Percentiles rank a stretch among this genome's conserved stretches.
Evolutionary conservation across 1,284 basidiomycete genomes (phyloP).

Genomic region (Ceratobasidium sp.): DNA sequence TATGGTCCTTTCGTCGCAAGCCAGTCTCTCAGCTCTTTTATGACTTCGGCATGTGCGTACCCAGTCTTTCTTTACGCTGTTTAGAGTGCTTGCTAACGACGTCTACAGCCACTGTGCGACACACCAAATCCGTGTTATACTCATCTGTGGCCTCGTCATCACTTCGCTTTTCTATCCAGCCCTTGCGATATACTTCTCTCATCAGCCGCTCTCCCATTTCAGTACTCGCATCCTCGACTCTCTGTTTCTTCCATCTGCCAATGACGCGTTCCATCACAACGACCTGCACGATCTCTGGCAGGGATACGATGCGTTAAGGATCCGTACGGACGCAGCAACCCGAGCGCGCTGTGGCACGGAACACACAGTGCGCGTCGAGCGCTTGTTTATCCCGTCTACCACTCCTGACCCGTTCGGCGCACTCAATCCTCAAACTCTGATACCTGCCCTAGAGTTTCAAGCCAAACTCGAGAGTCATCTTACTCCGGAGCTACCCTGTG

Average conservation of each 20-base stretch:
- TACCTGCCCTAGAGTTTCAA: constrained; percentile 72
- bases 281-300: constrained; percentile 78
- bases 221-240: constrained; percentile 69
- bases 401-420: constrained; percentile 64
- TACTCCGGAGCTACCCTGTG: constrained; percentile 48
- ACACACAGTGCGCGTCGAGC: constrained; percentile 80
- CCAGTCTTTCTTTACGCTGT: neutral
- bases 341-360: constrained; percentile 76
- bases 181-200: constrained; percentile 82
- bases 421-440: constrained; percentile 68
- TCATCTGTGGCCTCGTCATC: constrained; percentile 94
- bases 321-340: constrained; percentile 74
- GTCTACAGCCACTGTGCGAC: constrained; percentile 78
- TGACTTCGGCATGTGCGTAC: constrained; percentile 40
- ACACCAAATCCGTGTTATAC: constrained; percentile 91
- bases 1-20: constrained; percentile 28
- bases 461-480: constrained; percentile 63
- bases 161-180: constrained; percentile 95
- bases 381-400: constrained; percentile 72
- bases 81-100: neutral
- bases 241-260: constrained; percentile 56
- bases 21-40: constrained; percentile 39
- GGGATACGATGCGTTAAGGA: constrained; percentile 66
- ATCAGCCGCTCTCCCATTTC: constrained; percentile 68
- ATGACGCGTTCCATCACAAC: constrained; percentile 46